A percentile compares a stretch with the other conserved stretches of the same genome.
Conservation (phyloP, 306 rosid genomes). For the Acacia melanoxylon region DNA sequence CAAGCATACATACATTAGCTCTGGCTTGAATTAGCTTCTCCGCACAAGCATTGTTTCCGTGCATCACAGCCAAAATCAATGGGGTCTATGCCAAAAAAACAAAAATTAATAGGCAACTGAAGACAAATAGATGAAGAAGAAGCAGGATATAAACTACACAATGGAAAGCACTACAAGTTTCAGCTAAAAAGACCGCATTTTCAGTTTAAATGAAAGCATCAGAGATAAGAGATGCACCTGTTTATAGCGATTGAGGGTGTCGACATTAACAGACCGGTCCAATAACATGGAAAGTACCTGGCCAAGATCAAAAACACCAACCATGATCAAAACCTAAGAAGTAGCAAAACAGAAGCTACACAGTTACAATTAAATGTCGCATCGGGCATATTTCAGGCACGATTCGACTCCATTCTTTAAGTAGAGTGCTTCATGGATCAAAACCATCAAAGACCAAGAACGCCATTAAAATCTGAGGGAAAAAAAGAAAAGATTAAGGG, state of each 20-base stretch:
- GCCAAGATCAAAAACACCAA: conserved; percentile 31
- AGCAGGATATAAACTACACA: not conserved
- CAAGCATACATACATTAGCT: conserved; percentile 68
- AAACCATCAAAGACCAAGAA: conserved; percentile 4
- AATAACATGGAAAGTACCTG: conserved; percentile 72
- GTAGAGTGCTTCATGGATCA: not conserved
- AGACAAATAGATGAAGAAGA: not conserved
- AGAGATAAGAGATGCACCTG: conserved; percentile 45
- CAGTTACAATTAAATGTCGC: not conserved
- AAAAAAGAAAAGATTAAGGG: not conserved
- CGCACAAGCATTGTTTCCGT: conserved; percentile 68
- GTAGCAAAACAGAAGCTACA: not conserved
- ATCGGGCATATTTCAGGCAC: not conserved
- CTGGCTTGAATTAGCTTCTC: conserved; percentile 74
- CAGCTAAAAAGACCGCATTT: conserved; percentile 7
- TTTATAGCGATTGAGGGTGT: conserved; percentile 65
- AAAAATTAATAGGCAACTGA: not conserved
- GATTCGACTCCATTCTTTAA: not conserved
- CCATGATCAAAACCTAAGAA: conserved; percentile 11
- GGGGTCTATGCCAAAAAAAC: conserved; percentile 61
- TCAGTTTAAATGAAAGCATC: not conserved
- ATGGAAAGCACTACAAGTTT: not conserved
- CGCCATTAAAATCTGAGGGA: not conserved
- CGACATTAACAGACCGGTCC: conserved; percentile 59
- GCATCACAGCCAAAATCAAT: conserved; percentile 85